Conservation (phyloP, 306 rosid species). For the Inga oerstediana region DNA sequence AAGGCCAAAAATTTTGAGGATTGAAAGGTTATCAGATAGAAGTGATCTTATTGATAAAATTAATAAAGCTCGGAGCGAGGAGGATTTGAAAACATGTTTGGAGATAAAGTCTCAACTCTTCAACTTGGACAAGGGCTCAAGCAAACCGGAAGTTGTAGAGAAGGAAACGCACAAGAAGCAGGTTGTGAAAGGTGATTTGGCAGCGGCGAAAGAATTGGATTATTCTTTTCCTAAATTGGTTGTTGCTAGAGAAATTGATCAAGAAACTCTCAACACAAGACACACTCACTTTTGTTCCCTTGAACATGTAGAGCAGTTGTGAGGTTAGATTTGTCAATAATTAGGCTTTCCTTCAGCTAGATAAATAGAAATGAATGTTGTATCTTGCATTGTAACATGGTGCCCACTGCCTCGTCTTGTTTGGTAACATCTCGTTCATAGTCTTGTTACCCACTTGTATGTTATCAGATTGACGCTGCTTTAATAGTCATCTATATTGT, state of each 20-base stretch:
- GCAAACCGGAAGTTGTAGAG: constrained; percentile 36
- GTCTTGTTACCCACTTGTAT: neutral
- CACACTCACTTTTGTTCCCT: constrained; percentile 55
- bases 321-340: constrained; percentile 19
- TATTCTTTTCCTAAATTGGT: constrained; percentile 41
- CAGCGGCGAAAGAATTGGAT: constrained; percentile 40
- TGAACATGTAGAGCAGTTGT: constrained; percentile 49
- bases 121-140: constrained; percentile 18
- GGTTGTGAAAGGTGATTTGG: constrained; percentile 32
- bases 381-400: neutral
- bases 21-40: constrained; percentile 52
- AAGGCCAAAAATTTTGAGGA: constrained; percentile 45
- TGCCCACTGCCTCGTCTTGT: neutral
- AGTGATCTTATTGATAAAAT: constrained; percentile 57
- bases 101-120: constrained; percentile 56
- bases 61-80: constrained; percentile 67
- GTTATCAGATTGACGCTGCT: neutral
- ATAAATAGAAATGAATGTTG: neutral
- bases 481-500: neutral
- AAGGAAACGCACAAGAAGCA: constrained; percentile 25
- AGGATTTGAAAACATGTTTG: constrained; percentile 62
- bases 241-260: constrained; percentile 44
- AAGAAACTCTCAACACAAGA: constrained; percentile 48
- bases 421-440: neutral
- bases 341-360: neutral